Conservation (phyloP, 2,329 filamentous ascomycete genomes). For the Fusarium odoratissimum region DNA sequence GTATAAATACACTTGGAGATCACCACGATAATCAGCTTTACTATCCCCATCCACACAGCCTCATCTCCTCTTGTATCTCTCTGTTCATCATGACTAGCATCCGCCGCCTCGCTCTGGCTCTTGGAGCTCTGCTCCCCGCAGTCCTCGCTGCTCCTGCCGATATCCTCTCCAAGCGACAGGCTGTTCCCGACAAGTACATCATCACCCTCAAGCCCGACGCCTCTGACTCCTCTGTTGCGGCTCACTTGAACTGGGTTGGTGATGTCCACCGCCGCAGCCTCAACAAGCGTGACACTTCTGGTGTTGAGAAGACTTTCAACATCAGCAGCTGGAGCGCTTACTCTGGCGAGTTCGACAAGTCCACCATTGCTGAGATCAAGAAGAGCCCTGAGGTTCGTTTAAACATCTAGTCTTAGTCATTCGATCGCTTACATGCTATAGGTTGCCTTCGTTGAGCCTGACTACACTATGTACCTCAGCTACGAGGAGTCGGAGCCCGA, state of each 20-base stretch:
- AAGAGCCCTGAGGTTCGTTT: conserved; percentile 54
- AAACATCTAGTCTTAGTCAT: neutral
- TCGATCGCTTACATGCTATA: conserved; percentile 3
- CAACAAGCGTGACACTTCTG: conserved; percentile 56
- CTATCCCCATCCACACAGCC: conserved; percentile 28
- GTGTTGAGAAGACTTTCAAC: conserved; percentile 48
- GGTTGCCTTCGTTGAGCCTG: conserved; percentile 43
- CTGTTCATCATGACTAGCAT: conserved; percentile 45
- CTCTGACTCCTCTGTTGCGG: conserved; percentile 56
- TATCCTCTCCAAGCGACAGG: conserved; percentile 14
- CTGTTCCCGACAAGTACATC: conserved; percentile 59
- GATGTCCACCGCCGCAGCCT: conserved; percentile 65
- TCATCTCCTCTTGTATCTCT: conserved; percentile 8
- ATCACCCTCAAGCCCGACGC: conserved; percentile 68
- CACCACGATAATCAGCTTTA: neutral
- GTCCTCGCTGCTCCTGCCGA: conserved; percentile 42
- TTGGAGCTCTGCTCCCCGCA: conserved; percentile 50
- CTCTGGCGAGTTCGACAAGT: conserved; percentile 55
- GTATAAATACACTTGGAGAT: conserved; percentile 33
- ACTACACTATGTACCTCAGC: conserved; percentile 36
- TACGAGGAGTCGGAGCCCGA: conserved; percentile 26
- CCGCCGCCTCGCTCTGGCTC: conserved; percentile 46
- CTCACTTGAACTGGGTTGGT: conserved; percentile 61
- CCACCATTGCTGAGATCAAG: conserved; percentile 55
- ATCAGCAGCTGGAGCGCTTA: conserved; percentile 53